These are phyloP conservation scores for Phoenix dactylifera DNA, from an alignment of 176 grass and related monocot species.

Conservation along the genomic window DNA sequence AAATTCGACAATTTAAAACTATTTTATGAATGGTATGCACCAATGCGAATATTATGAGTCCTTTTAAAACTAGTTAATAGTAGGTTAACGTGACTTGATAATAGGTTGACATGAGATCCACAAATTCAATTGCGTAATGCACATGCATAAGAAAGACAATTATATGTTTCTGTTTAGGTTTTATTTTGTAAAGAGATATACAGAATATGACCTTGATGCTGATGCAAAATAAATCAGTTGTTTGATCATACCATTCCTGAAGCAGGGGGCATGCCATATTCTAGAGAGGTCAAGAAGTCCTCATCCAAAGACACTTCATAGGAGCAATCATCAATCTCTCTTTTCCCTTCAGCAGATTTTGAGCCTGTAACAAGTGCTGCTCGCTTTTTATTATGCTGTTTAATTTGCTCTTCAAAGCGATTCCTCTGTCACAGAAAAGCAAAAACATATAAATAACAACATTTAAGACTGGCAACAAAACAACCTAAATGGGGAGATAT, in stretches of 20 bases:
- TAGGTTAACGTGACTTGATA: too few species aligned
- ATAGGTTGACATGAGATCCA: too few species aligned
- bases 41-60: too few species aligned
- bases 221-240: neutral
- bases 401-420: conserved; percentile 94
- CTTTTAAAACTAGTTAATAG: too few species aligned
- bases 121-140: too few species aligned
- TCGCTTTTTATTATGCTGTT: conserved; percentile 83
- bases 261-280: conserved; percentile 98
- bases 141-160: too few species aligned
- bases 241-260: conserved; percentile 74
- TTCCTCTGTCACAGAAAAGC: conserved; percentile 40
- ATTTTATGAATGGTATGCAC: too few species aligned
- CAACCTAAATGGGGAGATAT: too few species aligned
- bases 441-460: neutral
- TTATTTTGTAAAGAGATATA: too few species aligned
- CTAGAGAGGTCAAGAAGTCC: conserved; percentile 83
- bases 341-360: conserved; percentile 40
- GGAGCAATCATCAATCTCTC: conserved; percentile 59
- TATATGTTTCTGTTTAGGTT: too few species aligned
- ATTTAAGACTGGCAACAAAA: neutral
- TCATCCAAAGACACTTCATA: conserved; percentile 93
- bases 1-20: too few species aligned
- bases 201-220: too few species aligned
- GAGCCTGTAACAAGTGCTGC: conserved; percentile 38